phyloP scores from a whole-genome alignment of 176 grass and related monocot genomes.

The Aegilops longissima region DNA sequence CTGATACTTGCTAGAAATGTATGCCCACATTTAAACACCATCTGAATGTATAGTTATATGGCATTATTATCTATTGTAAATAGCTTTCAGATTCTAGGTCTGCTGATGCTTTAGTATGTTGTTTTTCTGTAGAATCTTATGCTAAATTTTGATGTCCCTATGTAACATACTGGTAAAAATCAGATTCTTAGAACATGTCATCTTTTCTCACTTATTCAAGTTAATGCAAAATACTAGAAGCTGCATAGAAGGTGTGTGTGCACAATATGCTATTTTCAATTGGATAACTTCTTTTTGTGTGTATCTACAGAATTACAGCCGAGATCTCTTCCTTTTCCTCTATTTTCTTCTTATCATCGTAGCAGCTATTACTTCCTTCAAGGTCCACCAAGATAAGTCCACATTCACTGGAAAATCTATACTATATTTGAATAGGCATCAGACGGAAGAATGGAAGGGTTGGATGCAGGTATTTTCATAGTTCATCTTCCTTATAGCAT shows the following conservation, averaged over 20 bases:
- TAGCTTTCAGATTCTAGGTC: constrained; percentile 10
- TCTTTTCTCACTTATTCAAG: neutral
- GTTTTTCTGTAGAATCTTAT: neutral
- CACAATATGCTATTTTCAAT: constrained; percentile 3
- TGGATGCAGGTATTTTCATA: constrained; percentile 92
- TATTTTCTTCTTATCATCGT: constrained; percentile 98
- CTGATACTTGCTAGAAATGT: constrained; percentile 2
- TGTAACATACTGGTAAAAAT: constrained; percentile 1
- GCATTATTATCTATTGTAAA: constrained; percentile 8
- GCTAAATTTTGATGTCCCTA: neutral
- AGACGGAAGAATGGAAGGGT: constrained; percentile 99
- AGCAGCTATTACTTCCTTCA: constrained; percentile 97
- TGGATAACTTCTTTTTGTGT: constrained; percentile 6
- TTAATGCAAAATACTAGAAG: constrained; percentile 21
- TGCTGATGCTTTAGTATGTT: constrained; percentile 3
- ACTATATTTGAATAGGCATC: constrained; percentile 96
- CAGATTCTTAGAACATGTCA: constrained; percentile 4
- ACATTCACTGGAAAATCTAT: constrained; percentile 76
- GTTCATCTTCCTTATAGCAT: constrained; percentile 17
- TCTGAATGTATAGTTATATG: constrained; percentile 11
- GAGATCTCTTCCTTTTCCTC: constrained; percentile 94
- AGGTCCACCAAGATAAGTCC: constrained; percentile 92
- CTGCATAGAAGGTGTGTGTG: neutral
- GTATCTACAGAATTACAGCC: constrained; percentile 81
- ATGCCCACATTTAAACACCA: constrained; percentile 1